These are phyloP conservation scores for Wickerhamiella hasegawae DNA, from an alignment of 805 yeast species.

Conservation along the genomic window DNA sequence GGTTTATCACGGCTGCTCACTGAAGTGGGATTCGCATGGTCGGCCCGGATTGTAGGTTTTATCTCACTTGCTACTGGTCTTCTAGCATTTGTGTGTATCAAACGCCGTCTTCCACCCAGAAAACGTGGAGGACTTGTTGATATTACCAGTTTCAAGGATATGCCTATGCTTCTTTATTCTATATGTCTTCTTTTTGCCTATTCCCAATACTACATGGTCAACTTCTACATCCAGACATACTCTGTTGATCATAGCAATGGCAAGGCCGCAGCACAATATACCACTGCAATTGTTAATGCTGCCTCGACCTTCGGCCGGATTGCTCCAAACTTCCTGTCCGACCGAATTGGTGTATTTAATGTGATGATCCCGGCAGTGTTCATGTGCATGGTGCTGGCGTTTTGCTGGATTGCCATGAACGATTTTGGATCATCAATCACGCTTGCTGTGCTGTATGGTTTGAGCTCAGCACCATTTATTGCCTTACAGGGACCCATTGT, in stretches of 20 bases:
- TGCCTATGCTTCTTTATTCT: constrained; percentile 4
- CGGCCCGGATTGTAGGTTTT: constrained; percentile 34
- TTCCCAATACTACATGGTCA: constrained; percentile 22
- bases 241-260: constrained; percentile 4
- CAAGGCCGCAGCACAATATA: constrained; percentile 13
- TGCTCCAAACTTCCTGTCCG: constrained; percentile 40
- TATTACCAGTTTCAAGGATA: not conserved
- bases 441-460: constrained; percentile 29
- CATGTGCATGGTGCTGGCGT: not conserved
- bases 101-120: constrained; percentile 19
- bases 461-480: constrained; percentile 18
- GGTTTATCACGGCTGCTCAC: constrained; percentile 28
- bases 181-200: constrained; percentile 17
- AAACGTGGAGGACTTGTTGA: constrained; percentile 5
- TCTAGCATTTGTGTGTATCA: constrained; percentile 14
- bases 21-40: constrained; percentile 39
- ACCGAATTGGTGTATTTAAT: constrained; percentile 39
- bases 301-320: constrained; percentile 38
- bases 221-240: constrained; percentile 15
- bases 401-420: not conserved
- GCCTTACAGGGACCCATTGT: constrained; percentile 20
- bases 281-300: constrained; percentile 19
- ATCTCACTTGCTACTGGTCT: constrained; percentile 21
- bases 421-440: constrained; percentile 31
- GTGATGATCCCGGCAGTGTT: constrained; percentile 23